These are phyloP conservation scores for Cenchrus americanus DNA, from an alignment of 176 grass and related monocot genomes.

Conservation along the genomic window DNA sequence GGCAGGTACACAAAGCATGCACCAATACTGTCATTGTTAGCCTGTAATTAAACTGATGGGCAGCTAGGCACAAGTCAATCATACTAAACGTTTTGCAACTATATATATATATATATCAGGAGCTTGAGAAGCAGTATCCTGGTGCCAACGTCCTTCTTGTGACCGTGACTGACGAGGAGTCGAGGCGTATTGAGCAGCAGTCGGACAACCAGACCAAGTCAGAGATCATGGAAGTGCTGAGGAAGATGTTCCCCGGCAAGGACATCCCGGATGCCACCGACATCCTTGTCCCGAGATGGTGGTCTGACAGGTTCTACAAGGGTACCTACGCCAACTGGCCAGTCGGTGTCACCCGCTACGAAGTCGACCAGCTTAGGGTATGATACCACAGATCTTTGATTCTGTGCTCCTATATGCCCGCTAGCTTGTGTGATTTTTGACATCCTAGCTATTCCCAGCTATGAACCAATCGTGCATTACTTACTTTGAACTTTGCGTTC, in stretches of 20 bases:
- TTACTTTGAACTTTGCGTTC: neutral
- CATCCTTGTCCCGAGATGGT: constrained; percentile 62
- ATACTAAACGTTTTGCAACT: neutral
- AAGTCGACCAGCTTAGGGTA: constrained; percentile 78
- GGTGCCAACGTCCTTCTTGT: constrained; percentile 67
- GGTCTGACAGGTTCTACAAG: constrained; percentile 68
- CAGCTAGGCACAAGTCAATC: neutral
- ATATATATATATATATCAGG: neutral
- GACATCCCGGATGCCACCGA: constrained; percentile 61
- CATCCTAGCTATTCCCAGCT: neutral
- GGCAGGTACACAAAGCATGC: constrained; percentile 39
- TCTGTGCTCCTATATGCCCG: neutral
- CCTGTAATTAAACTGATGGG: too few species aligned
- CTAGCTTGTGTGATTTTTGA: neutral
- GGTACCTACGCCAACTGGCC: constrained; percentile 77
- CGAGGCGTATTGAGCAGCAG: constrained; percentile 71
- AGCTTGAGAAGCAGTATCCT: constrained; percentile 62
- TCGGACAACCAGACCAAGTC: constrained; percentile 60
- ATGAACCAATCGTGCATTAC: too few species aligned
- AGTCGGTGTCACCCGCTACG: constrained; percentile 63
- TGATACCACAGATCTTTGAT: neutral
- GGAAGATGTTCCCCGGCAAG: constrained; percentile 53
- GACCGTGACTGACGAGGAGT: constrained; percentile 75
- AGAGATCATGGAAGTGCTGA: constrained; percentile 59
- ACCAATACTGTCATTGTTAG: neutral